A percentile compares a stretch with the other conserved stretches of the same genome.
Conservation (phyloP, 1,284 basidiomycete genomes). For the Stereum hirsutum region DNA sequence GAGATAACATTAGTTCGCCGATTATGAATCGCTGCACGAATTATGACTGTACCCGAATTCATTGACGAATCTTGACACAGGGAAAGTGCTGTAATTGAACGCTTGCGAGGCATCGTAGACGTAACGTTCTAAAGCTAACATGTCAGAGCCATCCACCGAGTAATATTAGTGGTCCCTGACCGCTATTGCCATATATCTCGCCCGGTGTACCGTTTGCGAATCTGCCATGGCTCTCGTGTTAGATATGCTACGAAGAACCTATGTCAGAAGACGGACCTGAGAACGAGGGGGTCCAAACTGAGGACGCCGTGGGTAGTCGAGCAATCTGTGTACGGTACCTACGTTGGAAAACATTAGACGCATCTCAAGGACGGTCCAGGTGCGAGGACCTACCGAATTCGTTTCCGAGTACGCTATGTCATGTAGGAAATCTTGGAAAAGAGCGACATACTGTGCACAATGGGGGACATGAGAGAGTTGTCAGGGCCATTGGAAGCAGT, state of each 20-base stretch:
- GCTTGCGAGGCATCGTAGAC: conserved; percentile 47
- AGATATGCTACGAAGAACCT: no score
- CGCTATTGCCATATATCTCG: conserved; percentile 49
- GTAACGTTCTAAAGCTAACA: conserved; percentile 35
- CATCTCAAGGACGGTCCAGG: neutral
- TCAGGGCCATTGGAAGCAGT: no score
- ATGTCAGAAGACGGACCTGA: no score
- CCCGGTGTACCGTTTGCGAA: conserved; percentile 41
- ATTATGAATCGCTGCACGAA: neutral
- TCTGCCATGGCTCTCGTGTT: no score
- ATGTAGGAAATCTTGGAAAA: conserved; percentile 47
- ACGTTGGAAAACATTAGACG: neutral
- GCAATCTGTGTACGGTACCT: conserved; percentile 56
- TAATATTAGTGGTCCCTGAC: conserved; percentile 18
- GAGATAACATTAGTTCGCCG: neutral
- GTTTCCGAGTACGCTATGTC: conserved; percentile 40
- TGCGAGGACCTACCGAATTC: conserved; percentile 29
- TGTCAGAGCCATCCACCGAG: neutral
- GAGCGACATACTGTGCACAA: conserved; percentile 30
- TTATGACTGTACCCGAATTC: conserved; percentile 42
- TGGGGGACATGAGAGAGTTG: conserved; percentile 6
- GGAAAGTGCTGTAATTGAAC: conserved; percentile 49
- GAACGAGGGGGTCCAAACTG: conserved; percentile 45
- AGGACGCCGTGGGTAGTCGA: conserved; percentile 52
- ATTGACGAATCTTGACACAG: conserved; percentile 49